Conservation (phyloP, 805 yeast species). For the Candida nemodendra region DNA sequence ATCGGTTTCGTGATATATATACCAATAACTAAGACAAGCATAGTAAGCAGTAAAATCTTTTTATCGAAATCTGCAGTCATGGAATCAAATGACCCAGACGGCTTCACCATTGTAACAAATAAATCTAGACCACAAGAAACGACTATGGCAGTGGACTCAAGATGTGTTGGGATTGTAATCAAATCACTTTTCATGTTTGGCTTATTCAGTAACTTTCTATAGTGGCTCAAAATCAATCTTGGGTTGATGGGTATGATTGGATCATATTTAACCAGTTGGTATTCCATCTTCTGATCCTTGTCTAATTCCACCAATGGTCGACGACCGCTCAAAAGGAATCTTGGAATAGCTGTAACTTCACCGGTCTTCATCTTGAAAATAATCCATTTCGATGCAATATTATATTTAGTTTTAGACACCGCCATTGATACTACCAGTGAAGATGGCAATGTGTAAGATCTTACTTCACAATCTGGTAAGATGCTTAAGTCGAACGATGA, state of each 20-base stretch:
- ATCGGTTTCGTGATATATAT: slow-evolving; percentile 55
- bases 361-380: slow-evolving; percentile 59
- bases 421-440: slow-evolving; percentile 47
- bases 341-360: slow-evolving; percentile 69
- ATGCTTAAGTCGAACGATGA: slow-evolving; percentile 22
- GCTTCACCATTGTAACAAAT: slow-evolving; percentile 74
- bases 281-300: slow-evolving; percentile 54
- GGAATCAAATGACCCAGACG: slow-evolving; percentile 81
- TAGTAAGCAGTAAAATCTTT: slow-evolving; percentile 57
- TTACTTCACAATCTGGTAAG: slow-evolving; percentile 49
- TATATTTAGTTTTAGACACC: slow-evolving; percentile 58
- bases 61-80: slow-evolving; percentile 68
- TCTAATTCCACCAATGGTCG: slow-evolving; percentile 56
- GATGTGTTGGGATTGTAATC: slow-evolving; percentile 54
- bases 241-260: slow-evolving; percentile 56
- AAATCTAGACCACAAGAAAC: slow-evolving; percentile 67
- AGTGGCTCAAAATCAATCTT: slow-evolving; percentile 49
- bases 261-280: slow-evolving; percentile 60
- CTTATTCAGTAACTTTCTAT: slow-evolving; percentile 37
- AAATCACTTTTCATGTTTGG: slow-evolving; percentile 30
- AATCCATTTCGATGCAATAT: slow-evolving; percentile 67
- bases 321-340: slow-evolving; percentile 63
- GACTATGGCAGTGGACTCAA: slow-evolving; percentile 80
- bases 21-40: slow-evolving; percentile 47
- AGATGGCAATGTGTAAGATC: slow-evolving; percentile 64